Evolutionary conservation across 768 basidiomycete genomes (phyloP).

Genomic region (Terana coerulea): DNA sequence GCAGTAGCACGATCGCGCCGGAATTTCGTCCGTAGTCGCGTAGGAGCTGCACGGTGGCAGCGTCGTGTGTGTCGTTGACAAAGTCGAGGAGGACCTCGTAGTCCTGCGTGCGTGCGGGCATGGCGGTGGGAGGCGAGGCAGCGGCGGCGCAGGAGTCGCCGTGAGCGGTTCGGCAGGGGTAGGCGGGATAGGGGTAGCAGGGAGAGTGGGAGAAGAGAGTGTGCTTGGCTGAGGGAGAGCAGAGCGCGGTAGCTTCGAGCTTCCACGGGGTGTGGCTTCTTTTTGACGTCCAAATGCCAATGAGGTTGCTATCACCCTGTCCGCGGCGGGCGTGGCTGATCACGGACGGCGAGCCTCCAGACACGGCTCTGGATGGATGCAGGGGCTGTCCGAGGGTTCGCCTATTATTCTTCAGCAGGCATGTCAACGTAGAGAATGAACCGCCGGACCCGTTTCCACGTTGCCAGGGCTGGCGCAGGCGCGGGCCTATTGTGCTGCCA

Average conservation of each 20-base stretch:
- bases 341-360: slow-evolving; percentile 1
- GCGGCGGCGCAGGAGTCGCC: slow-evolving; percentile 13
- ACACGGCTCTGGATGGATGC: slow-evolving; percentile 10
- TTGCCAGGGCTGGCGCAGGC: slow-evolving; percentile 16
- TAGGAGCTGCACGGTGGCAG: slow-evolving; percentile 59
- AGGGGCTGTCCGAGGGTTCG: slow-evolving; percentile 10
- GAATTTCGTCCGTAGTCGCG: slow-evolving; percentile 59
- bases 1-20: slow-evolving; percentile 51
- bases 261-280: slow-evolving; percentile 23
- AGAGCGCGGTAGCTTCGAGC: slow-evolving; percentile 21
- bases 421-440: slow-evolving; percentile 7
- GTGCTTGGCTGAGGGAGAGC: slow-evolving; percentile 14
- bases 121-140: slow-evolving; percentile 26
- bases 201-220: slow-evolving; percentile 26
- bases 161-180: slow-evolving; percentile 13
- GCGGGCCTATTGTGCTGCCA: slow-evolving; percentile 21
- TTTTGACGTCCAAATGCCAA: slow-evolving; percentile 13
- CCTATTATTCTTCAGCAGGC: slow-evolving; percentile 7
- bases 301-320: slow-evolving; percentile 8
- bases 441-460: slow-evolving; percentile 22
- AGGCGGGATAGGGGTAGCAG: slow-evolving; percentile 17
- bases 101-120: slow-evolving; percentile 56
- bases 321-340: neutral
- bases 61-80: slow-evolving; percentile 65
- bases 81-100: slow-evolving; percentile 70